Percentiles rank a stretch among this genome's conserved stretches.
Evolutionary conservation across 2,329 filamentous ascomycete genomes (phyloP).

Genomic region (Aspergillus uvarum): DNA sequence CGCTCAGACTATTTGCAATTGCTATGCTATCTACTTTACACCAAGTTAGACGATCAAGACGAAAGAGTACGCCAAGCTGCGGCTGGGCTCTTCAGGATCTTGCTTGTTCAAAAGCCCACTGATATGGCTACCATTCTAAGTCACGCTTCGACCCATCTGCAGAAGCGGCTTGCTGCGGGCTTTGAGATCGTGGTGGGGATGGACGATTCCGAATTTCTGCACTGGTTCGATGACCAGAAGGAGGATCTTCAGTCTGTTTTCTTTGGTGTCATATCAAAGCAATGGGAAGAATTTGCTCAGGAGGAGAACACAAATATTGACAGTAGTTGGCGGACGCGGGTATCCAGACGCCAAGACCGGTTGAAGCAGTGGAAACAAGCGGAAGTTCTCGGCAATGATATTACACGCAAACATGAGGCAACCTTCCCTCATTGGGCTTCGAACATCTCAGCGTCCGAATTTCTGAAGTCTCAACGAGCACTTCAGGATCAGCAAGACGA

Average conservation of each 20-base stretch:
- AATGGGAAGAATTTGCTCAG: slow-evolving; percentile 84
- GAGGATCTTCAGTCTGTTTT: slow-evolving; percentile 78
- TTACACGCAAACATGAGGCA: slow-evolving; percentile 77
- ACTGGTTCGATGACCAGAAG: slow-evolving; percentile 83
- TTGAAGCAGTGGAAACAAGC: slow-evolving; percentile 77
- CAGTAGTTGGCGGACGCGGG: slow-evolving; percentile 68
- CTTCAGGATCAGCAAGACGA: slow-evolving; percentile 94
- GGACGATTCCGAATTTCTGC: slow-evolving; percentile 83
- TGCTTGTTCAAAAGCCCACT: slow-evolving; percentile 87
- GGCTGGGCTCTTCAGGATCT: slow-evolving; percentile 83
- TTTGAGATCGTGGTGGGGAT: slow-evolving; percentile 84
- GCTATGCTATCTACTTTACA: slow-evolving; percentile 90
- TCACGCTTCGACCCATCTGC: slow-evolving; percentile 68
- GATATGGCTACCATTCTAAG: slow-evolving; percentile 74
- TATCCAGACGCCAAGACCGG: slow-evolving; percentile 76
- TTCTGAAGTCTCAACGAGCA: slow-evolving; percentile 84
- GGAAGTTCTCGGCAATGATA: slow-evolving; percentile 65
- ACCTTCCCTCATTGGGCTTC: slow-evolving; percentile 90
- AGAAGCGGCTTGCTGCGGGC: slow-evolving; percentile 68
- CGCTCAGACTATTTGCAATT: slow-evolving; percentile 82
- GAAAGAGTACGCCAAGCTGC: slow-evolving; percentile 69
- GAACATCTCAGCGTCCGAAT: slow-evolving; percentile 90
- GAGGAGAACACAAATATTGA: slow-evolving; percentile 78
- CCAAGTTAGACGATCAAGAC: slow-evolving; percentile 73
- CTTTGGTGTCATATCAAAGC: slow-evolving; percentile 73